A percentile compares a stretch with the other conserved stretches of the same genome.
phyloP scores from a whole-genome alignment of 192 early-diverging fungal genomes.

The Glomus cerebriforme region DNA sequence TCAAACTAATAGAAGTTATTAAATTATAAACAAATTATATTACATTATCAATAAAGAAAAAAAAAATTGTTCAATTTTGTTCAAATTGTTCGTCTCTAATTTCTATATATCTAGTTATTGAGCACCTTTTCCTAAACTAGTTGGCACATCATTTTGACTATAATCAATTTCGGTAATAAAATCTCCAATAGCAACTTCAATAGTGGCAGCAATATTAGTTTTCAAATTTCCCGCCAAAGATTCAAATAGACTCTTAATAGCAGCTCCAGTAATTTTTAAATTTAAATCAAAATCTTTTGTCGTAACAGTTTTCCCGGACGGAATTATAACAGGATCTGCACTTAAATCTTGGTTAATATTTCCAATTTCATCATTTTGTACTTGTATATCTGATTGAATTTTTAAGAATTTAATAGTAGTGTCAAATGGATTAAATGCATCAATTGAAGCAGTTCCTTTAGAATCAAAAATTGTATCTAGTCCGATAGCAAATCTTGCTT shows the following conservation, averaged over 20 bases:
- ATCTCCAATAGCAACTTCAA: slow-evolving; percentile 25
- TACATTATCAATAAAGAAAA: no score
- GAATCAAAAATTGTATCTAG: slow-evolving; percentile 5
- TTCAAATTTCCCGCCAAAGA: slow-evolving; percentile 5
- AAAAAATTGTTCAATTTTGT: no score
- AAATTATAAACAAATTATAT: no score
- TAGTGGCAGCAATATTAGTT: slow-evolving; percentile 13
- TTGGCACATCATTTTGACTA: slow-evolving; percentile 22
- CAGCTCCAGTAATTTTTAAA: background rate
- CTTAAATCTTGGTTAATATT: slow-evolving; percentile 20
- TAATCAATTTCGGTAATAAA: slow-evolving; percentile 25
- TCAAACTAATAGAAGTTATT: no score
- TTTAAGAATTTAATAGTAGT: slow-evolving; percentile 24
- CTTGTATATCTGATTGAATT: slow-evolving; percentile 2
- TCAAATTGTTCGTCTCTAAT: no score
- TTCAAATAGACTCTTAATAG: slow-evolving; percentile 16
- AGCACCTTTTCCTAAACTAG: slow-evolving; percentile 15
- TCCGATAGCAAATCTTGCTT: slow-evolving; percentile 19
- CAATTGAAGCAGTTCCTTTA: slow-evolving; percentile 28
- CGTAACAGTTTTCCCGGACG: background rate
- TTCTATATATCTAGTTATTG: no score
- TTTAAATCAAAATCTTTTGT: slow-evolving; percentile 10
- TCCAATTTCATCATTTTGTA: background rate
- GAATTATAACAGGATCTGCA: background rate
- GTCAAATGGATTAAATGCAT: slow-evolving; percentile 29